Evolutionary conservation across 2,329 filamentous ascomycete genomes (phyloP).

Genomic region (Colletotrichum tropicale): DNA sequence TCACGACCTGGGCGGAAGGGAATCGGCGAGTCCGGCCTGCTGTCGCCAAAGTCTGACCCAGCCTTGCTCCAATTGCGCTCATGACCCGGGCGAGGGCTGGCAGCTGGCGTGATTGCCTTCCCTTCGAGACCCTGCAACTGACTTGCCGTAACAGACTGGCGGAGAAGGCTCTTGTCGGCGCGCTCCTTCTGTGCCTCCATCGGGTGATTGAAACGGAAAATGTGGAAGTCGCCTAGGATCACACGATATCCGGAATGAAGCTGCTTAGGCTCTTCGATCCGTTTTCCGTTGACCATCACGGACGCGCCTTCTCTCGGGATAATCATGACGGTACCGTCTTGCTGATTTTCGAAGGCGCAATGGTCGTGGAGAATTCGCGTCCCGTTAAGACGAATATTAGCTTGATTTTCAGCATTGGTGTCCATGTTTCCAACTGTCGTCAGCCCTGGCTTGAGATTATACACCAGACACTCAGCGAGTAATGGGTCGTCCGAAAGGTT

Average conservation of each 20-base stretch:
- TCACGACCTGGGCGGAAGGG: conserved; percentile 74
- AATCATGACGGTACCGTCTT: conserved; percentile 91
- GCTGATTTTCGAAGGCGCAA: conserved; percentile 86
- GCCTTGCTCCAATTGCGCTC: conserved; percentile 81
- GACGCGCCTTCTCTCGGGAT: conserved; percentile 90
- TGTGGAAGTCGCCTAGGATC: conserved; percentile 97
- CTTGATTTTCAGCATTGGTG: conserved; percentile 73
- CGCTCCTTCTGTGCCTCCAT: conserved; percentile 93
- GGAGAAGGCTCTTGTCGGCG: conserved; percentile 83
- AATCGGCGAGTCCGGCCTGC: conserved; percentile 80
- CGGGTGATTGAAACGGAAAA: conserved; percentile 97
- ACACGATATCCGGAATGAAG: conserved; percentile 92
- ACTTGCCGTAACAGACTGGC: conserved; percentile 76
- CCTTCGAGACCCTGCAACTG: conserved; percentile 64
- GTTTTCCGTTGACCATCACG: conserved; percentile 96
- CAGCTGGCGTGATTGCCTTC: conserved; percentile 64
- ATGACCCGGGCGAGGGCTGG: conserved; percentile 67
- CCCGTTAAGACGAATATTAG: conserved; percentile 92
- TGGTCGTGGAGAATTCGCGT: conserved; percentile 92
- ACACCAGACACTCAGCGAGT: conserved; percentile 93
- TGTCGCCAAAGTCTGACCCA: conserved; percentile 79
- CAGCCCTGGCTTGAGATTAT: conserved; percentile 94
- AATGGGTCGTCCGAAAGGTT: conserved; percentile 95
- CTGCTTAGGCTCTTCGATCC: conserved; percentile 83
- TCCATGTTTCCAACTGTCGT: conserved; percentile 96